Conservation (phyloP, 345 rosid species). For the Bruguiera parviflora region DNA sequence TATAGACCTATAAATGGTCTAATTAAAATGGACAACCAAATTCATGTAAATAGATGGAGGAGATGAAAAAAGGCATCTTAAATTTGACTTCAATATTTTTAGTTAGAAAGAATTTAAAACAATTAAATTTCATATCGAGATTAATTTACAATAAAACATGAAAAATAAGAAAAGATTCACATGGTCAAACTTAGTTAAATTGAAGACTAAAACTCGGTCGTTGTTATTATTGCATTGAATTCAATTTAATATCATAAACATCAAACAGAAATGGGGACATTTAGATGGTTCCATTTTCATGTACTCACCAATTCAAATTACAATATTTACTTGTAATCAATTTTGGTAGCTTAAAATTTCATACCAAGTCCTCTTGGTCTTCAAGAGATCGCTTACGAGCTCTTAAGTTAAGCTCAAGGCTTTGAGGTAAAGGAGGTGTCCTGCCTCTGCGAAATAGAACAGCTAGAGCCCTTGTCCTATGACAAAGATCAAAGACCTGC, state of each 20-base stretch:
- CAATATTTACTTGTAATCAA: conserved; percentile 1
- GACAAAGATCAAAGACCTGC: conserved; percentile 92
- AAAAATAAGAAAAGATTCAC: too few relatives aligned
- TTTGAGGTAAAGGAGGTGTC: conserved; percentile 80
- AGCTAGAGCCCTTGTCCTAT: conserved; percentile 71
- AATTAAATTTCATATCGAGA: too few relatives aligned
- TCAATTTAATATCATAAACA: neutral
- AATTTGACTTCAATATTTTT: too few relatives aligned
- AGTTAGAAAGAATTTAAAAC: too few relatives aligned
- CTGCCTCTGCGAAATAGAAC: conserved; percentile 83
- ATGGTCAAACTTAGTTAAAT: too few relatives aligned
- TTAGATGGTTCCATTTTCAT: neutral
- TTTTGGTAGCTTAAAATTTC: neutral
- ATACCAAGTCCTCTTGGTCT: conserved; percentile 50
- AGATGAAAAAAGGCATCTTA: too few relatives aligned
- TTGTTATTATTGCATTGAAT: too few relatives aligned
- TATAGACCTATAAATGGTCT: too few relatives aligned
- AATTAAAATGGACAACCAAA: too few relatives aligned
- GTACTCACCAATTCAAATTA: neutral
- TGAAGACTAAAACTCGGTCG: too few relatives aligned
- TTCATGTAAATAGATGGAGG: too few relatives aligned
- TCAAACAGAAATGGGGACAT: neutral
- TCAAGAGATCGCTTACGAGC: conserved; percentile 91
- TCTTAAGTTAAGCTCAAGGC: conserved; percentile 76
- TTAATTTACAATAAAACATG: too few relatives aligned